phyloP scores from a whole-genome alignment of 179 eudicot genomes.

The Spergularia azorica region DNA sequence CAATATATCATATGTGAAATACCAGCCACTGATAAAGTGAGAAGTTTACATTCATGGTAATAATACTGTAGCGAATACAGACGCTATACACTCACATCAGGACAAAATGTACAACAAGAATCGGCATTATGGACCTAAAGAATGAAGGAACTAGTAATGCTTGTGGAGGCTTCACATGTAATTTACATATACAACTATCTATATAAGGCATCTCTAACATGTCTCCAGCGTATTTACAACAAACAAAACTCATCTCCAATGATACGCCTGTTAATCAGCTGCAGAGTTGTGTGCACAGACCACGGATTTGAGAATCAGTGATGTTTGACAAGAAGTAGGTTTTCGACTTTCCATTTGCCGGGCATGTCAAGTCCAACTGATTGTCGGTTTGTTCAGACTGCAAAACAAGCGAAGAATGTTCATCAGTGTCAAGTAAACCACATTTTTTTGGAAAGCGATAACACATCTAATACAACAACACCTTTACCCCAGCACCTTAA shows the following conservation, averaged over 20 bases:
- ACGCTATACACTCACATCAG: too few relatives aligned
- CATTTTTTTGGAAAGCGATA: too few relatives aligned
- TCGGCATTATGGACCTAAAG: background rate
- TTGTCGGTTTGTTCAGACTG: conserved; percentile 56
- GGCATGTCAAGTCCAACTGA: conserved; percentile 59
- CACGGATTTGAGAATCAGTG: conserved; percentile 48
- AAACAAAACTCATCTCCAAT: too few relatives aligned
- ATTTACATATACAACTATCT: conserved; percentile 17
- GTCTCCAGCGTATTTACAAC: background rate
- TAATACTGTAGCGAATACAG: too few relatives aligned
- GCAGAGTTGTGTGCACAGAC: conserved; percentile 65
- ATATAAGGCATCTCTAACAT: background rate
- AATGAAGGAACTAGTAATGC: background rate
- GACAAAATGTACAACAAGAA: background rate
- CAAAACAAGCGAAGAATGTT: conserved; percentile 17
- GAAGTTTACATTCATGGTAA: too few relatives aligned
- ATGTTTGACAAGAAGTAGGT: conserved; percentile 48
- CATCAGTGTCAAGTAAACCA: conserved; percentile 9
- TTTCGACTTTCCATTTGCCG: conserved; percentile 40
- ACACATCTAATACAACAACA: too few relatives aligned
- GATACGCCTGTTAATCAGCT: conserved; percentile 15
- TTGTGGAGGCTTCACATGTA: background rate
- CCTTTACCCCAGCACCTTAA: too few relatives aligned
- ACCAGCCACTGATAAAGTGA: too few relatives aligned
- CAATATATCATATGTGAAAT: too few relatives aligned